Conservation (phyloP, 805 yeast genomes). For the Brettanomyces sp. region DNA sequence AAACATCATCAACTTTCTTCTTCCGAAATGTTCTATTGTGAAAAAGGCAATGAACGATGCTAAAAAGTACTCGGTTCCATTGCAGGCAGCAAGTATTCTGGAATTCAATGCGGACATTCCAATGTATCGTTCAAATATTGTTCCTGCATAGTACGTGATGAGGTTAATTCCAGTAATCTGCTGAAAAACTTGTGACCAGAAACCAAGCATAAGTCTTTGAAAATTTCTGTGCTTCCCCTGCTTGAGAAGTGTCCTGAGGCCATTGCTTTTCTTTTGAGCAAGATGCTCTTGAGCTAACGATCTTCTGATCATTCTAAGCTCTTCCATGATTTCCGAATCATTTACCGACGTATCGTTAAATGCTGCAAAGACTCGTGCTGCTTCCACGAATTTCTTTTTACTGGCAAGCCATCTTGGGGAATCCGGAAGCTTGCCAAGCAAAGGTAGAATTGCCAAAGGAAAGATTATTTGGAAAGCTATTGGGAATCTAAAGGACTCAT, state of each 20-base stretch:
- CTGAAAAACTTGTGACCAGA: conserved; percentile 34
- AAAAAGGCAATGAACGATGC: conserved; percentile 34
- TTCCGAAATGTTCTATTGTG: conserved; percentile 35
- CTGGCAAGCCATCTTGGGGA: conserved; percentile 35
- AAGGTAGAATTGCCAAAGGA: conserved; percentile 10
- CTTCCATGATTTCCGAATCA: conserved; percentile 7
- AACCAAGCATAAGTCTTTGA: conserved; percentile 37
- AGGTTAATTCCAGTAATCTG: conserved; percentile 49
- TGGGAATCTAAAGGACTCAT: conserved; percentile 26
- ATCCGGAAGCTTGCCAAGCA: conserved; percentile 25
- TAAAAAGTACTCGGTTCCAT: conserved; percentile 25
- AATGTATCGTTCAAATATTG: conserved; percentile 39
- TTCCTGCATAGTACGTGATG: conserved; percentile 49
- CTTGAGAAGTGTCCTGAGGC: conserved; percentile 18
- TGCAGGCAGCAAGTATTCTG: conserved; percentile 34
- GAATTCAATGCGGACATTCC: conserved; percentile 34
- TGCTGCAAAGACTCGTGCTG: conserved; percentile 31
- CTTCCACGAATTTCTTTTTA: conserved; percentile 33
- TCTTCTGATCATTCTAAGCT: conserved; percentile 12
- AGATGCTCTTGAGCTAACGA: conserved; percentile 18
- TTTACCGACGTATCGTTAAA: conserved; percentile 25
- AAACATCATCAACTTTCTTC: conserved; percentile 27
- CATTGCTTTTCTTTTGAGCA: conserved; percentile 17
- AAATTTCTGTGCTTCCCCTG: conserved; percentile 31
- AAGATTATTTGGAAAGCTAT: conserved; percentile 25